A percentile compares a stretch with the other conserved stretches of the same genome.
phyloP scores from a whole-genome alignment of 2,329 filamentous ascomycete genomes.

The Botrytis cinerea region DNA sequence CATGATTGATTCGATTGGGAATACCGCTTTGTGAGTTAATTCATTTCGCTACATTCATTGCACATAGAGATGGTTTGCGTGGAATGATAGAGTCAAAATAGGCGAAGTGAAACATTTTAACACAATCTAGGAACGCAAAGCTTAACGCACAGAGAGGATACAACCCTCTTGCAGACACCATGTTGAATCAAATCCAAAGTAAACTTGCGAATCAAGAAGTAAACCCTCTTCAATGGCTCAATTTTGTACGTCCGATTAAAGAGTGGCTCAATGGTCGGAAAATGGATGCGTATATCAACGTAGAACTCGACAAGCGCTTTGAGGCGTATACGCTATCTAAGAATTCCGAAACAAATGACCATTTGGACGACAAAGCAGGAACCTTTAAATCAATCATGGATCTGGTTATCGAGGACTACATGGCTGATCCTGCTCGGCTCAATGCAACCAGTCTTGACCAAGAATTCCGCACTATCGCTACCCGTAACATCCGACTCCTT shows the following conservation, averaged over 20 bases:
- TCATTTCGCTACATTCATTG: neutral
- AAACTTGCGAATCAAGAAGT: constrained; percentile 27
- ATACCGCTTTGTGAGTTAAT: constrained; percentile 24
- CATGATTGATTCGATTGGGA: constrained; percentile 34
- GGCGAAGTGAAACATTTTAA: neutral
- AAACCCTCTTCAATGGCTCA: constrained; percentile 28
- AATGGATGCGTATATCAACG: constrained; percentile 33
- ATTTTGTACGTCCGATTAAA: constrained; percentile 28
- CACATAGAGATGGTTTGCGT: neutral
- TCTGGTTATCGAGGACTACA: constrained; percentile 32
- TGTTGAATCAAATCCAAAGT: constrained; percentile 31
- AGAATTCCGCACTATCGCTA: constrained; percentile 28
- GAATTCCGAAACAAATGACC: constrained; percentile 17
- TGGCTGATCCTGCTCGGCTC: constrained; percentile 21
- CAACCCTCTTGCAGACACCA: constrained; percentile 32
- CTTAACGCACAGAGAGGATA: constrained; percentile 30
- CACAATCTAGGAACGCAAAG: constrained; percentile 20
- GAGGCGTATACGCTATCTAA: neutral
- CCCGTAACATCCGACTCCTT: constrained; percentile 29
- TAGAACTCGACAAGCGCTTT: constrained; percentile 34
- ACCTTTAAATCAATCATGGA: constrained; percentile 30
- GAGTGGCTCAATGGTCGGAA: constrained; percentile 31
- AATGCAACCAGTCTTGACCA: constrained; percentile 24
- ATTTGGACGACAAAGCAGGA: neutral
- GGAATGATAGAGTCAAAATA: neutral